Evolutionary conservation across 306 rosid genomes (phyloP).

Genomic region (Potentilla sterilis): DNA sequence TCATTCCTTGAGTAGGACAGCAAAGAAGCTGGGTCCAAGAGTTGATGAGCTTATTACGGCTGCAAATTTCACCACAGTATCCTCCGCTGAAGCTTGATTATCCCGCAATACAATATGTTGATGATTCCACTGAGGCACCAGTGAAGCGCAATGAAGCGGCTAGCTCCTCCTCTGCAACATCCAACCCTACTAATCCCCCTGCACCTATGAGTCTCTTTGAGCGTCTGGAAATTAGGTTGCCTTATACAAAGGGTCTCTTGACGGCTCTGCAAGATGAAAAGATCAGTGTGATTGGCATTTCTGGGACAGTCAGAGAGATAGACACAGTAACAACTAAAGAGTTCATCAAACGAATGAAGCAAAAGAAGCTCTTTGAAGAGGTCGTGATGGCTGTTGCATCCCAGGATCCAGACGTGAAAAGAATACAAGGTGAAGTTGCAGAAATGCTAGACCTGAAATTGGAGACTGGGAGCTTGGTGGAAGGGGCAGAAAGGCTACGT

Average conservation of each 20-base stretch:
- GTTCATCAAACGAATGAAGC: background rate
- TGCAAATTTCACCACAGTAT: background rate
- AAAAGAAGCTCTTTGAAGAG: constrained; percentile 6
- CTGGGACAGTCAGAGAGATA: background rate
- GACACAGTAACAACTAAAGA: background rate
- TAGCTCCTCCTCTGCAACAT: background rate
- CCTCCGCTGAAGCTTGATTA: background rate
- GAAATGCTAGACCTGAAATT: background rate
- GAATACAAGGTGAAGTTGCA: constrained; percentile 19
- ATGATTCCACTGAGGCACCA: background rate
- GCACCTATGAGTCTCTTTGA: background rate
- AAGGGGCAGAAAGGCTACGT: background rate
- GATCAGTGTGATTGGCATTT: constrained; percentile 8
- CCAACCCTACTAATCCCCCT: background rate
- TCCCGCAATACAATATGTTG: background rate
- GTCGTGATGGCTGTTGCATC: constrained; percentile 9
- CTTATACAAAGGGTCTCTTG: constrained; percentile 8
- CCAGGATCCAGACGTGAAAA: background rate
- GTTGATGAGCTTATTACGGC: too few relatives aligned
- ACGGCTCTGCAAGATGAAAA: constrained; percentile 1
- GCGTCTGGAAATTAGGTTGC: constrained; percentile 7
- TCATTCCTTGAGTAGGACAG: constrained; percentile 17
- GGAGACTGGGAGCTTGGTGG: background rate
- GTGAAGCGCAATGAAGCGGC: background rate
- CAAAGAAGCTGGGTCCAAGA: constrained; percentile 1